Base-by-base conservation (phyloP, 352 stramenopile genomes). In the Nothophytophthora sp. region DNA sequence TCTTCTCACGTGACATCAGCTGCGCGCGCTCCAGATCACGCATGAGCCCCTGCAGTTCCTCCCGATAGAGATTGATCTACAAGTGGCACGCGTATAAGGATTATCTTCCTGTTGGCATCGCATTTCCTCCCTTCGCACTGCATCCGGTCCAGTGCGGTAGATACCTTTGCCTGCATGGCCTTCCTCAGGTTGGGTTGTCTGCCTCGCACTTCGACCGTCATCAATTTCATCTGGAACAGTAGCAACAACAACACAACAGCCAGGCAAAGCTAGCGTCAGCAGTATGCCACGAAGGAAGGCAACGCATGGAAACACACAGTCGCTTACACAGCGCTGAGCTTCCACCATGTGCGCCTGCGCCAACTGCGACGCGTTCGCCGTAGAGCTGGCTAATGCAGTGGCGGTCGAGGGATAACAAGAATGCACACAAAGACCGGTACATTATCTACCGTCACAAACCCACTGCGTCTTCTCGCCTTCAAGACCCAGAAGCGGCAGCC, bases 161-260 rank as follows among this genome's bases (percentile, higher is more conserved):
- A 40, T 29, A 73, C 81, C 64, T 92, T 92, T 15, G 70, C 50
- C 46, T 92, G 81, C 81, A 92, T 90, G 5, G 67, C 70, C 55
- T 89, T 92, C 30, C 76, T 66, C 29, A 85, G 38, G 29, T 63
- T 75, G 3, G 79, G 78, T 15, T 70, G 45, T 43, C 85, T 78
- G 9, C 81, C 78, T 13, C 81, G 72, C 45, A 90, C 70, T 63
- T 90, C 78, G 45, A 90, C 67, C 32, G 75, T 85, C 81, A 92
- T 90, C 27, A 90, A 68, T 34, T 90, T 90, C 47, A 92, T 81
- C 79, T 90, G 47, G 22, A n/a, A 24, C 28, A 63, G 25, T 30
- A 50, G 36, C 24, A 9, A 27, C 22, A 27, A 42, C 25, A 54
- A 34, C 18, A 13, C 16, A 8, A 36, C 28, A 34, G 22, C 20